Evolutionary conservation across 345 rosid genomes (phyloP).

Genomic region (Odontarrhena argentea): DNA sequence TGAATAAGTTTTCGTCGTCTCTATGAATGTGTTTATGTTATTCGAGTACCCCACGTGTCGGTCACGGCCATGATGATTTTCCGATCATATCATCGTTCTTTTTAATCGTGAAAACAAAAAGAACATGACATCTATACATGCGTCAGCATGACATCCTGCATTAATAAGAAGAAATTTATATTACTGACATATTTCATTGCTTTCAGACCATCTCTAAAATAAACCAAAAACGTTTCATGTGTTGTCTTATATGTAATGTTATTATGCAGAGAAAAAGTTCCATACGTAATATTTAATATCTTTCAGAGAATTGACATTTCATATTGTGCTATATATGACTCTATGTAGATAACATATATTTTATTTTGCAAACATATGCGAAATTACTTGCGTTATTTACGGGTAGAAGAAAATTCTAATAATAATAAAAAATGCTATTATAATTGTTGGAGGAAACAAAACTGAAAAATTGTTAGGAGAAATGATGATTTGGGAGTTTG

Average conservation of each 20-base stretch:
- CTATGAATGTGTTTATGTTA: neutral
- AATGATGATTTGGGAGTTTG: constrained; percentile 32
- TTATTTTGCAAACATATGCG: too few species aligned
- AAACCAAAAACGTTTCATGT: too few species aligned
- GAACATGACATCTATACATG: constrained; percentile 12
- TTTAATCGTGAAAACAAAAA: constrained; percentile 21
- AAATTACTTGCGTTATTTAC: too few species aligned
- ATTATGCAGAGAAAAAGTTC: too few species aligned
- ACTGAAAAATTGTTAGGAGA: neutral
- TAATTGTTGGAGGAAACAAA: neutral
- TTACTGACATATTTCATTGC: neutral
- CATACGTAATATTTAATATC: constrained; percentile 14
- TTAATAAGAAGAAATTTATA: constrained; percentile 10
- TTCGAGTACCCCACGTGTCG: constrained; percentile 35
- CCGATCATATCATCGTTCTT: constrained; percentile 22
- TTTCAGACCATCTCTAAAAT: too few species aligned
- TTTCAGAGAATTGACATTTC: constrained; percentile 4
- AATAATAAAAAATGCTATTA: too few species aligned
- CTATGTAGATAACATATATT: too few species aligned
- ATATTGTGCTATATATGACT: neutral
- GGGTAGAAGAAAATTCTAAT: too few species aligned
- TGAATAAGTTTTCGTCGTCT: neutral
- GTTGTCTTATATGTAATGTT: too few species aligned
- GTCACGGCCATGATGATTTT: constrained; percentile 34
- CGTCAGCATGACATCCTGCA: constrained; percentile 39